Evolutionary conservation across 345 rosid species (phyloP).

Genomic region (Camelina sativa): DNA sequence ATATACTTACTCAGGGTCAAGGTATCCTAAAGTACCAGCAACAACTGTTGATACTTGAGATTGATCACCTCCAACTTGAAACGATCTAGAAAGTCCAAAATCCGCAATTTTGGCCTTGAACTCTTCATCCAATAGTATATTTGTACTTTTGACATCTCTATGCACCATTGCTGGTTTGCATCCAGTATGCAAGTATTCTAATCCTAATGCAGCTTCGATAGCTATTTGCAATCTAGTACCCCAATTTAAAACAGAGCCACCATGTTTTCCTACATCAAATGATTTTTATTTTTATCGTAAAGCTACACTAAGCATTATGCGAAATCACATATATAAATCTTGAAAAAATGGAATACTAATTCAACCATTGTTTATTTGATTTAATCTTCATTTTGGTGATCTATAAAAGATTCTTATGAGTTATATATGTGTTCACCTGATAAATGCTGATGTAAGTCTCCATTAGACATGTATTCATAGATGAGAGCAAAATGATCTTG

Average conservation of each 20-base stretch:
- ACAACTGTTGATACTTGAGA: conserved; percentile 33
- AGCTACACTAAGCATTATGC: not conserved
- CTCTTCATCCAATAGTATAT: conserved; percentile 44
- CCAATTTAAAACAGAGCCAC: conserved; percentile 42
- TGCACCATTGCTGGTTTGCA: conserved; percentile 43
- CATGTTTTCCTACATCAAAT: conserved; percentile 28
- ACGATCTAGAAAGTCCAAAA: conserved; percentile 41
- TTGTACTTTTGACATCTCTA: conserved; percentile 36
- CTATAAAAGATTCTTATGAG: not conserved
- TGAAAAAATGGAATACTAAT: not conserved
- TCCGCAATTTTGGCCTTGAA: conserved; percentile 54
- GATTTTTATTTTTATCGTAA: not conserved
- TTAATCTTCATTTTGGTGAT: not conserved
- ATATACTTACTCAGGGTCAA: conserved; percentile 42
- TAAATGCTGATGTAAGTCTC: conserved; percentile 40
- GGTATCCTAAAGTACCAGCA: conserved; percentile 41
- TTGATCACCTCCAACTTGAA: conserved; percentile 20
- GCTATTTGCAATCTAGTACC: conserved; percentile 48
- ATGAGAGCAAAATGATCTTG: conserved; percentile 42
- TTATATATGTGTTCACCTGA: conserved; percentile 29
- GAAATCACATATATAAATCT: not conserved
- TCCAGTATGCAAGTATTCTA: conserved; percentile 39
- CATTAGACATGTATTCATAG: conserved; percentile 54
- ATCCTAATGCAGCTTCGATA: conserved; percentile 52
- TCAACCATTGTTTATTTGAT: not conserved